These are phyloP conservation scores for Isatis lusitanica DNA, from an alignment of 441 rosid species.

Conservation along the genomic window DNA sequence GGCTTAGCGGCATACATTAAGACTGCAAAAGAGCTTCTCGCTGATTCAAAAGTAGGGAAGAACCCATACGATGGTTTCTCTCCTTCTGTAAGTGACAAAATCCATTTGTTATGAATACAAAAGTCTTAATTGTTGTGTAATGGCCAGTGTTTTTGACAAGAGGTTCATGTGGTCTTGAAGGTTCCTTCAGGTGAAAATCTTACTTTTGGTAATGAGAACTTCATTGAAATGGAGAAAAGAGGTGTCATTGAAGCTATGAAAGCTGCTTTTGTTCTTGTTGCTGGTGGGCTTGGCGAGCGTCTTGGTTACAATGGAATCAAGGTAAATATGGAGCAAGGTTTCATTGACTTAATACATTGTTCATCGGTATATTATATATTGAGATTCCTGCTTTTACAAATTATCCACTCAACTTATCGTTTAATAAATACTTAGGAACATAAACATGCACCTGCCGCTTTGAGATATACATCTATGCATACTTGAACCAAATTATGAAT, in stretches of 20 bases:
- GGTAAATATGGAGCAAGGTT: slow-evolving; percentile 44
- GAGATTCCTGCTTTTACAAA: no score
- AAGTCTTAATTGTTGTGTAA: background rate
- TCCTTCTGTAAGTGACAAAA: slow-evolving; percentile 68
- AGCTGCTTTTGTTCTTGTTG: slow-evolving; percentile 96
- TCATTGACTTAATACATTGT: background rate
- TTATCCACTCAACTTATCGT: background rate
- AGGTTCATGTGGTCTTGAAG: slow-evolving; percentile 37
- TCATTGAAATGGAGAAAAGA: slow-evolving; percentile 68
- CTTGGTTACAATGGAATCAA: slow-evolving; percentile 98
- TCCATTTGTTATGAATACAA: background rate
- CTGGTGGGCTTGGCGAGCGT: slow-evolving; percentile 97
- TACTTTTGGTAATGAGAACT: slow-evolving; percentile 65
- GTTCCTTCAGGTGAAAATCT: slow-evolving; percentile 90
- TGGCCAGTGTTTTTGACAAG: background rate
- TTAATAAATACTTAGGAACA: background rate
- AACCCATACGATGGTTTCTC: slow-evolving; percentile 96
- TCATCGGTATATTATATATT: background rate
- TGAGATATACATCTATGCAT: slow-evolving; percentile 9
- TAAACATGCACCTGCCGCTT: slow-evolving; percentile 3
- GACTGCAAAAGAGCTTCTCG: slow-evolving; percentile 80
- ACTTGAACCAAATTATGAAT: slow-evolving; percentile 4
- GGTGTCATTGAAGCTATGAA: slow-evolving; percentile 85
- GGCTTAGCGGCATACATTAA: slow-evolving; percentile 73
- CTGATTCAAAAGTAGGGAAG: slow-evolving; percentile 86